These are phyloP conservation scores for Candida dubliniensis DNA, from an alignment of 1,139 yeast species.

Conservation along the genomic window DNA sequence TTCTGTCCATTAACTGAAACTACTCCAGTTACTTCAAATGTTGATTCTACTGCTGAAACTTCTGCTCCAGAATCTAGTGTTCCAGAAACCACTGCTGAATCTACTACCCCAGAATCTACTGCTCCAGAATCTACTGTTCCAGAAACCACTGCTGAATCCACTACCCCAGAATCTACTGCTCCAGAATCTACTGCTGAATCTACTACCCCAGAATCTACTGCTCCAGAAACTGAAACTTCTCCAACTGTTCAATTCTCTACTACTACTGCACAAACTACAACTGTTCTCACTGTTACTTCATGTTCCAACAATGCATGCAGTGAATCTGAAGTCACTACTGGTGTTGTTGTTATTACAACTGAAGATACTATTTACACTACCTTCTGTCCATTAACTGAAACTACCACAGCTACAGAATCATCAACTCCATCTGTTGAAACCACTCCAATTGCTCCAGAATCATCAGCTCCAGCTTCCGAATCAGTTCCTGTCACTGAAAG, in stretches of 20 bases:
- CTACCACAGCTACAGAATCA: conserved; percentile 9
- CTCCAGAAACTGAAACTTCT: neutral
- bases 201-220: conserved; percentile 5
- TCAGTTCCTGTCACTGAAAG: neutral
- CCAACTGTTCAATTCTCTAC: neutral
- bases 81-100: neutral
- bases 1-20: conserved; percentile 17
- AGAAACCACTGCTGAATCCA: neutral
- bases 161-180: conserved; percentile 2
- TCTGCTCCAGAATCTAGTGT: neutral
- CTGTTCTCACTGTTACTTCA: conserved; percentile 20
- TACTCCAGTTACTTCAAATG: conserved; percentile 1
- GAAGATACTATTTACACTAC: conserved; percentile 20
- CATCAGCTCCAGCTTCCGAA: conserved; percentile 13
- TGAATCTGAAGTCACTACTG: conserved; percentile 31
- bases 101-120: conserved; percentile 4
- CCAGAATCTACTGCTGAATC: conserved; percentile 16
- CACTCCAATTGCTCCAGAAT: conserved; percentile 13
- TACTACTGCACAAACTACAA: conserved; percentile 3
- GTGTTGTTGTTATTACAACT: conserved; percentile 32
- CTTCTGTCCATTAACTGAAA: conserved; percentile 17
- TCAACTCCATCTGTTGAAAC: no score
- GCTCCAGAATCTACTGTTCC: neutral
- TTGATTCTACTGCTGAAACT: neutral
- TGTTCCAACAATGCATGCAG: conserved; percentile 27